Percentiles rank a stretch among this genome's conserved stretches.
Conservation (phyloP, 2,329 filamentous ascomycete species). For the Fusarium goolgardi region DNA sequence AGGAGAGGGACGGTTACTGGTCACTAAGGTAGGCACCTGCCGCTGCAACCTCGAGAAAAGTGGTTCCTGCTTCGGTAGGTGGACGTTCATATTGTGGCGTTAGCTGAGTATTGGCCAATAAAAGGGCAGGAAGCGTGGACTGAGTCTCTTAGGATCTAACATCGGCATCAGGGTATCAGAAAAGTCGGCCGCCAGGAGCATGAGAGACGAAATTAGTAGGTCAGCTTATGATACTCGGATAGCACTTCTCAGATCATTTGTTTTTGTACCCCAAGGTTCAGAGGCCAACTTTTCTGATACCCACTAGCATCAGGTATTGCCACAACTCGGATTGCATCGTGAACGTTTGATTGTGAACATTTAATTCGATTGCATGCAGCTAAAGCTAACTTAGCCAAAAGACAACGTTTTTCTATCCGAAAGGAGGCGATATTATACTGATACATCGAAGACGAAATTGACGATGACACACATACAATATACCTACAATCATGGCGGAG, state of each 20-base stretch:
- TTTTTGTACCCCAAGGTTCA: no score
- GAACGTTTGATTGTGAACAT: background rate
- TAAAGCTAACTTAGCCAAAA: no score
- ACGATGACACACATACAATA: background rate
- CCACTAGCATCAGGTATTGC: background rate
- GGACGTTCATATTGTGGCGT: slow-evolving; percentile 21
- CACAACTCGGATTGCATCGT: background rate
- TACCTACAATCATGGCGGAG: background rate
- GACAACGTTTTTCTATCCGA: no score
- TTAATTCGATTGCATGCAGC: background rate
- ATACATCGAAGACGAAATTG: no score
- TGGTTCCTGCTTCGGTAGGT: slow-evolving; percentile 23
- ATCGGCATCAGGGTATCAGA: no score
- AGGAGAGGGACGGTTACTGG: slow-evolving; percentile 24
- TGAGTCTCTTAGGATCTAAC: background rate
- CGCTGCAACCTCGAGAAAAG: slow-evolving; percentile 28
- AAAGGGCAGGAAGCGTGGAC: background rate
- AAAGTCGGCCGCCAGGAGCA: no score
- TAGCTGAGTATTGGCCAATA: slow-evolving; percentile 20
- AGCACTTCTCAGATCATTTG: no score
- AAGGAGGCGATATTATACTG: no score
- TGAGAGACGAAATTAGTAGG: no score
- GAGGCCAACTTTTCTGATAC: no score
- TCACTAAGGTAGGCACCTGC: slow-evolving; percentile 31
- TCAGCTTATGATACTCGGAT: no score